A percentile compares a stretch with the other conserved stretches of the same genome.
Conservation (phyloP, 1,139 yeast genomes). For the Geotrichum citri-aurantii region DNA sequence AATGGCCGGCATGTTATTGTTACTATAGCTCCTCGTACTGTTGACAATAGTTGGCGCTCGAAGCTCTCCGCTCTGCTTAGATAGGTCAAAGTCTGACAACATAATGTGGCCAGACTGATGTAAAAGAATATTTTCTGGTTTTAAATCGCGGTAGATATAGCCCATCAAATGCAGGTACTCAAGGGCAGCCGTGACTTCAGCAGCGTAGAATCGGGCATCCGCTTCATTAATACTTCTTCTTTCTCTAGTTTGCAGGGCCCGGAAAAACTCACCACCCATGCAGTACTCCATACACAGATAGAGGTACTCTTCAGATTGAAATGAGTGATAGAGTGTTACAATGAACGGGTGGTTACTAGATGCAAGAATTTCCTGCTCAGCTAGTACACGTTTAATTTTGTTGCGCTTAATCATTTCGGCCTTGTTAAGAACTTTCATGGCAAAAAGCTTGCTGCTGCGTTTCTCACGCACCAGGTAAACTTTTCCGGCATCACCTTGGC, state of each 20-base stretch:
- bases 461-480: conserved; percentile 88
- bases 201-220: conserved; percentile 91
- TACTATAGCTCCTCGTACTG: conserved; percentile 30
- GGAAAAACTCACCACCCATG: conserved; percentile 98
- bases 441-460: conserved; percentile 66
- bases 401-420: conserved; percentile 93
- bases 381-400: conserved; percentile 87
- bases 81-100: conserved; percentile 93
- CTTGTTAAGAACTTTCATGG: conserved; percentile 87
- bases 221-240: conserved; percentile 79
- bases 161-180: conserved; percentile 97
- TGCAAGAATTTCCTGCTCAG: conserved; percentile 94
- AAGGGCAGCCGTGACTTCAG: conserved; percentile 95
- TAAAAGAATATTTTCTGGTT: conserved; percentile 87
- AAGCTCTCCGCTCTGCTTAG: conserved; percentile 72
- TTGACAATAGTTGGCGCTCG: conserved; percentile 43
- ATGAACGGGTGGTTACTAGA: conserved; percentile 96
- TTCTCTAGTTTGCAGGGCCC: conserved; percentile 89
- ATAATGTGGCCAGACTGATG: conserved; percentile 97
- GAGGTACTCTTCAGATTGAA: conserved; percentile 89
- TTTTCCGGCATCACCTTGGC: conserved; percentile 78
- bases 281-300: conserved; percentile 98
- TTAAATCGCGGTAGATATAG: conserved; percentile 87
- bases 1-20: conserved; percentile 40
- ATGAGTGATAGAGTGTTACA: conserved; percentile 91